Evolutionary conservation across 2,329 filamentous ascomycete species (phyloP), one percentile per base, ranked within the genome.

Genomic region (Neofusicoccum kwambonambiense): DNA sequence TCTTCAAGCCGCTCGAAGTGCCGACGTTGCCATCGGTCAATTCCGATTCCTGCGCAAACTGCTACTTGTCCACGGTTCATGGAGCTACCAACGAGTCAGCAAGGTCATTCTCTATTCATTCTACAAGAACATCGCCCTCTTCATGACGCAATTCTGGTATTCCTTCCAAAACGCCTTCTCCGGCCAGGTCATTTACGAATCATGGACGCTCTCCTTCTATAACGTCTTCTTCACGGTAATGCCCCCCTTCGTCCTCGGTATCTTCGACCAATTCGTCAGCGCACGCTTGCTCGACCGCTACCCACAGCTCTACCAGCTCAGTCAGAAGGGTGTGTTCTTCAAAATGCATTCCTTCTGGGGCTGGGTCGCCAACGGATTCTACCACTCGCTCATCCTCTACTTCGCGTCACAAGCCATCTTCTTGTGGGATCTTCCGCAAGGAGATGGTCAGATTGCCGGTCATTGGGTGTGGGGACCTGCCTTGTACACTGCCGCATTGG

Each of bases 91-190:
- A 76, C 90, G 95, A 66, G 90, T 99, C 75, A 94, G 91, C 84
- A 97, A 96, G 81, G 93, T 96, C 66, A 98, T 99, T 72, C 79
- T 99, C 68, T 99, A 97, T 80, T 98, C 95, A 6, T 99, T 98
- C 78, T 99, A 99, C 84, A 99, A 99, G 84, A 99, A 99, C 80
- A 97, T 98, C 70, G 90, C 93, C 19, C 83, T 99, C 67, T 99
- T 98, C 80, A 93, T 99, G 90, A 99, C 96, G 66, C 96, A 99
- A 76, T 99, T 99, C 76, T 99, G 96, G 69, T 98, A 95, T 79
- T 92, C 93, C 0, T 99, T 99, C 82, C 93, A 97, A 86, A 99
- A 99, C 77, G 91, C 92, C 69, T 99, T 98, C 79, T 98, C 94
- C 1, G 95, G 95, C 60, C 90, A 97, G 76, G 92, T 98, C 75